Percentiles rank a stretch among this genome's conserved stretches.
These are phyloP conservation scores for Stachybotrys elegans DNA, from an alignment of 2,329 filamentous ascomycete genomes.

Conservation along the genomic window DNA sequence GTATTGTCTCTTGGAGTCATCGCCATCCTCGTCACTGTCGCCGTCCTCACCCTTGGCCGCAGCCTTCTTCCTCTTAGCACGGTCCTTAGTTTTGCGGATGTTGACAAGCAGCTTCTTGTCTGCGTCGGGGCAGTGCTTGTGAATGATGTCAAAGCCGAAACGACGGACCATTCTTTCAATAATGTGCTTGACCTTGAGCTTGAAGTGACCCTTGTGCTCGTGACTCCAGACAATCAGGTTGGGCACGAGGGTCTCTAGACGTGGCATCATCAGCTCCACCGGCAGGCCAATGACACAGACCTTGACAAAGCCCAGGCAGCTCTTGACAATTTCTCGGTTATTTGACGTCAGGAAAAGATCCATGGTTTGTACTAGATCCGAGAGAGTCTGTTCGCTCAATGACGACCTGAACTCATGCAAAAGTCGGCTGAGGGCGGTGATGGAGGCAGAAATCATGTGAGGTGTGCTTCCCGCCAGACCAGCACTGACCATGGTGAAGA, in stretches of 20 bases:
- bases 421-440: conserved; percentile 89
- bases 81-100: conserved; percentile 91
- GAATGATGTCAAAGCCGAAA: conserved; percentile 78
- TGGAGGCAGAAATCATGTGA: conserved; percentile 97
- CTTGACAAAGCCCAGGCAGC: conserved; percentile 93
- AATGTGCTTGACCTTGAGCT: conserved; percentile 96
- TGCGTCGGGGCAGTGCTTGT: conserved; percentile 74
- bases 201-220: conserved; percentile 96
- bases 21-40: conserved; percentile 48
- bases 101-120: conserved; percentile 90
- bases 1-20: conserved; percentile 55
- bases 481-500: conserved; percentile 96
- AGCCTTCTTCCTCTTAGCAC: conserved; percentile 84
- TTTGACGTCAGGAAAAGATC: conserved; percentile 94
- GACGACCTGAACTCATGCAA: conserved; percentile 82
- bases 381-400: conserved; percentile 64
- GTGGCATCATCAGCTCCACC: conserved; percentile 69
- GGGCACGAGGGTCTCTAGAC: conserved; percentile 72
- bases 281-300: conserved; percentile 87
- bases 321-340: conserved; percentile 94
- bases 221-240: conserved; percentile 95
- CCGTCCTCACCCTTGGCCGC: conserved; percentile 53
- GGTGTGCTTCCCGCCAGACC: conserved; percentile 88
- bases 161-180: conserved; percentile 89
- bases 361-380: conserved; percentile 88